phyloP scores from a whole-genome alignment of 1,139 yeast genomes.

The Yamadazyma atmosphaerica region DNA sequence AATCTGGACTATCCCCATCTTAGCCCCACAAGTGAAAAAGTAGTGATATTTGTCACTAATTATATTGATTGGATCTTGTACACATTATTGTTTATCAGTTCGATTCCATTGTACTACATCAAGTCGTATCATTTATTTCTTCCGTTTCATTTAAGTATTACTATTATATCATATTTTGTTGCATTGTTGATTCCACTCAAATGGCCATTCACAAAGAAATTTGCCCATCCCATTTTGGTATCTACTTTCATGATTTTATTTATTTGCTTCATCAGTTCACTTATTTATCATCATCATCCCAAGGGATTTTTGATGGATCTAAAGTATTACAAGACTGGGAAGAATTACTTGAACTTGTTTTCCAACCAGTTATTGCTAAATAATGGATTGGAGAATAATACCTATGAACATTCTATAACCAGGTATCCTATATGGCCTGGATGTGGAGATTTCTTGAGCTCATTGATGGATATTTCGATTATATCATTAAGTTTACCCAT shows the following conservation, averaged over 20 bases:
- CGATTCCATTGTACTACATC: conserved; percentile 56
- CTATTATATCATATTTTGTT: conserved; percentile 54
- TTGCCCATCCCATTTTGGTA: conserved; percentile 71
- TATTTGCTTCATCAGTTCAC: conserved; percentile 59
- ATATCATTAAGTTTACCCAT: conserved; percentile 76
- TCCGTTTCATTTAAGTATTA: conserved; percentile 62
- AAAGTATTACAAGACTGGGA: conserved; percentile 64
- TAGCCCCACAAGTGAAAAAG: conserved; percentile 18
- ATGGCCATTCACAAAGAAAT: conserved; percentile 47
- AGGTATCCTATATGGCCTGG: conserved; percentile 64
- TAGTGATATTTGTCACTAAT: conserved; percentile 41
- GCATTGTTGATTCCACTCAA: conserved; percentile 52
- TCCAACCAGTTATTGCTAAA: conserved; percentile 33
- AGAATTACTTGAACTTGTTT: conserved; percentile 62
- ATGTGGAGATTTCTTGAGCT: conserved; percentile 72
- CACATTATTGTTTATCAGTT: conserved; percentile 44
- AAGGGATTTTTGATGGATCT: conserved; percentile 51
- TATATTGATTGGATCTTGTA: conserved; percentile 61
- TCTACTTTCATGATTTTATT: conserved; percentile 64
- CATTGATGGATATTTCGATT: conserved; percentile 74
- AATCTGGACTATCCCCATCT: conserved; percentile 8
- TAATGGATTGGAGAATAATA: conserved; percentile 23
- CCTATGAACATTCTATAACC: conserved; percentile 24
- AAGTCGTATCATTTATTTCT: conserved; percentile 51
- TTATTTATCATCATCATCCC: conserved; percentile 48